Evolutionary conservation across 495 filamentous ascomycete species (phyloP).

Genomic region (Acidomyces sp.): DNA sequence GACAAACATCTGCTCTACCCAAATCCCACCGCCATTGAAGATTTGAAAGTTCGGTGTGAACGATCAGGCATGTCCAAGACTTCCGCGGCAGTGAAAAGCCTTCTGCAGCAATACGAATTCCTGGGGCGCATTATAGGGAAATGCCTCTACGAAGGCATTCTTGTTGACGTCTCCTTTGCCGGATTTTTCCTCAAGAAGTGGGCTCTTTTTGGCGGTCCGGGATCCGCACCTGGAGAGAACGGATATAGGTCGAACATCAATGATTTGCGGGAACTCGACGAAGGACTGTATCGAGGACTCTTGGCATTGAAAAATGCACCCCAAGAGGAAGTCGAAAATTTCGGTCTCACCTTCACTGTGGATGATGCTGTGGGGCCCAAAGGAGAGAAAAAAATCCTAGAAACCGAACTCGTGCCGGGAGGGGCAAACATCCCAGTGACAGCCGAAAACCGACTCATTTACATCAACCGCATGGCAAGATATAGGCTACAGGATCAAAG

Average conservation of each 20-base stretch:
- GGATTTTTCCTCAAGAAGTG: conserved; percentile 95
- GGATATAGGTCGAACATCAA: conserved; percentile 81
- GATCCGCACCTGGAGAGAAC: conserved; percentile 47
- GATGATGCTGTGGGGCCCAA: conserved; percentile 49
- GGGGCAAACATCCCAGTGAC: conserved; percentile 73
- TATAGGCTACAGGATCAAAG: conserved; percentile 75
- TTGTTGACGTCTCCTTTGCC: conserved; percentile 88
- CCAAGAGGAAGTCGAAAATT: conserved; percentile 59
- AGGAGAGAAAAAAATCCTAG: conserved; percentile 40
- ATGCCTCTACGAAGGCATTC: conserved; percentile 93
- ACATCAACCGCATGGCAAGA: conserved; percentile 80
- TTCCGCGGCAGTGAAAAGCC: conserved; percentile 40
- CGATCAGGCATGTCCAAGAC: conserved; percentile 40
- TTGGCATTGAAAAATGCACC: conserved; percentile 78
- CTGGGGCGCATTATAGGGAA: conserved; percentile 87
- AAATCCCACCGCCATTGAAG: conserved; percentile 69
- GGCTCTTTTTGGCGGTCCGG: conserved; percentile 58
- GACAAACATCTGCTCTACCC: conserved; percentile 84
- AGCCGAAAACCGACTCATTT: conserved; percentile 81
- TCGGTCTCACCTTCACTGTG: conserved; percentile 81
- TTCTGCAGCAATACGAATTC: conserved; percentile 77
- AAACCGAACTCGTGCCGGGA: conserved; percentile 57
- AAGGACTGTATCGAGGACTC: conserved; percentile 84
- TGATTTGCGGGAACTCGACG: conserved; percentile 84
- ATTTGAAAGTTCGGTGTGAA: conserved; percentile 46